Conservation (phyloP, 495 filamentous ascomycete genomes). For the Neurospora terricola region DNA sequence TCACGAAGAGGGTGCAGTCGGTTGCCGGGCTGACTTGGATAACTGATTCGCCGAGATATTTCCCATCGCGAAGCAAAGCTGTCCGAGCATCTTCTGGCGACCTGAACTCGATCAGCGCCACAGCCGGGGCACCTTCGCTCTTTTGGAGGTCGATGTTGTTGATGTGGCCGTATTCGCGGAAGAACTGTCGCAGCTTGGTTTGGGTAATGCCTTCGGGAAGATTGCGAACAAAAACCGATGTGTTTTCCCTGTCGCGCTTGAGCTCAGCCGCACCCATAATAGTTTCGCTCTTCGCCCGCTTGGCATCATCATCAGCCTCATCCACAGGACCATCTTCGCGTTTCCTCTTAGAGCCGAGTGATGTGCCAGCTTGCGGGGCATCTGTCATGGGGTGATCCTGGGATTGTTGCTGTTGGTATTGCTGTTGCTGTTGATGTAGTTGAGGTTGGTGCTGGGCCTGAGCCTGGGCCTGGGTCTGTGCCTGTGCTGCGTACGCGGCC, state of each 20-base stretch:
- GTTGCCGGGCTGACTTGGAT: conserved; percentile 65
- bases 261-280: conserved; percentile 30
- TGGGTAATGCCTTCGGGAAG: conserved; percentile 60
- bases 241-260: conserved; percentile 82
- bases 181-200: conserved; percentile 72
- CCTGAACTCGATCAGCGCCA: conserved; percentile 78
- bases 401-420: conserved; percentile 1
- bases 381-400: conserved; percentile 22
- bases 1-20: conserved; percentile 73
- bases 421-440: neutral
- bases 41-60: conserved; percentile 56
- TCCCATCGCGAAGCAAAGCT: conserved; percentile 71
- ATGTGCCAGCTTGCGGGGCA: conserved; percentile 11
- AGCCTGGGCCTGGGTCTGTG: conserved; percentile 11
- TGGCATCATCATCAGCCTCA: conserved; percentile 33
- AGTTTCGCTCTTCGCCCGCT: conserved; percentile 45
- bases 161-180: conserved; percentile 77
- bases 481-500: conserved; percentile 9
- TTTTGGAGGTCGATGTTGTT: conserved; percentile 58
- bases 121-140: conserved; percentile 48
- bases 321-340: conserved; percentile 44
- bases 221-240: conserved; percentile 69
- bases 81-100: conserved; percentile 65
- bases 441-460: conserved; percentile 6
- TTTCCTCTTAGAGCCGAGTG: conserved; percentile 55